Base-by-base conservation (phyloP, 495 filamentous ascomycete genomes). In the Penicillium mononematosum region DNA sequence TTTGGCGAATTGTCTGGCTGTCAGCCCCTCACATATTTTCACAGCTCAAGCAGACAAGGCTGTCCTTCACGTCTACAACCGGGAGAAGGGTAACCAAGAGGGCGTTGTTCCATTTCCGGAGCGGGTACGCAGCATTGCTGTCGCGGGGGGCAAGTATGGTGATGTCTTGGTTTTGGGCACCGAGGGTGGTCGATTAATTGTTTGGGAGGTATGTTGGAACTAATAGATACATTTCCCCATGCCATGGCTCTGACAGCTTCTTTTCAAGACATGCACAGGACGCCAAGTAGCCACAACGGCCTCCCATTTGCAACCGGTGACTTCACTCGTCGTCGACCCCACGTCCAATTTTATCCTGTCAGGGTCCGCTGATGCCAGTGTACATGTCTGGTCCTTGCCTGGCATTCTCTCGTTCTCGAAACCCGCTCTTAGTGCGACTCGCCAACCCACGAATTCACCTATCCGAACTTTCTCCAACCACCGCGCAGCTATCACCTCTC, bases 21-120 rank as follows among this genome's bases (percentile, higher is more conserved):
- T 90, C 56, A 96, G 83, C 67, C 78, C 84, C 39, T 86, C 87
- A 20, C 94, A 98, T 68, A 80, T 98, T 34, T 98, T 95, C 64
- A 85, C 93, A 2, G 93, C 89, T 8, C 94, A 98, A 67, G 81
- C 84, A 14, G 92, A 90, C 38, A 98, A 97, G 71, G 90, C 91
- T 1, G 86, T 95, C 29, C 79, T 98, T 6, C 90, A 97, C 75
- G 89, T 98, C 51, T 98, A 96, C 68, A 89, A 82, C 50, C 81
- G 91, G 47, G 80, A 87, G 53, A 88, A 88, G 45, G 88, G 89
- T 16, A 94, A 88, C 60, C 88, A 95, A 65, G 93, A 97, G 71
- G 87, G 89, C 7, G 78, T 89, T 20, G 84, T 96, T 10, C 88
- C 91, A 3, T 96, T 97, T 58, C 86, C 83, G 7, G 92, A 96